Evolutionary conservation across 768 basidiomycete genomes (phyloP), one percentile per base, ranked within the genome.

Genomic region (Trichaptum fuscoviolaceum): DNA sequence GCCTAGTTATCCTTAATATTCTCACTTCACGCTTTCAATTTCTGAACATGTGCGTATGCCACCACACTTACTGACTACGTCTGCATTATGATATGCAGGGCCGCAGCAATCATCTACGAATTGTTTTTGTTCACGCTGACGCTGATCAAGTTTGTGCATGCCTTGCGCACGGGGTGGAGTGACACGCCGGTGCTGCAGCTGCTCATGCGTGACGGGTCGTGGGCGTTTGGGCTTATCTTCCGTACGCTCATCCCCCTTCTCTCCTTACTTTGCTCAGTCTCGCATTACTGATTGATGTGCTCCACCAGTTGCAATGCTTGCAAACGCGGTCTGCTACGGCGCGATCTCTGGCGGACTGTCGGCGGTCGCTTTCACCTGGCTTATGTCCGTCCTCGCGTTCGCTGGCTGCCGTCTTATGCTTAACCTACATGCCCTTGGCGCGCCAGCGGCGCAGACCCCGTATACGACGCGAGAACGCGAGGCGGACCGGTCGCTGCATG

Each of bases 151-250:
- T 68, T 73, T 36, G 17, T 70, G 18, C 24, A 64, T 20, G 70
- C 70, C 9, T 36, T 68, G n/a, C 71, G 69, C 52, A 63, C 65
- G 10, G 72, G 72, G 24, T 73, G 70, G 69, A 69, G 69, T 20
- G 66, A 66, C 58, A 71, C 71, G 2, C 68, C 67, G 42, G 66
- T 75, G 26, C 30, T 74, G 10, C 42, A 63, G 27, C 67, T 70
- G 36, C 68, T 75, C 63, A 65, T 73, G 15, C 72, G 72, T 24
- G 74, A 74, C 59, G 71, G 74, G 7, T 70, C 72, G 35, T 70
- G 71, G 66, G 73, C 73, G 0, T 75, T 73, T 60, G 57, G 67
- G 6, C 70, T 72, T 24, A 66, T 75, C n/a, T 74, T 73, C 59
- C 34, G 74, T 75, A 27, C n/a, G 72, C 59, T 62, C 42, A 4